Percentiles rank a stretch among this genome's conserved stretches.
phyloP scores from a whole-genome alignment of 2,329 filamentous ascomycete genomes.

The Zymoseptoria tritici region DNA sequence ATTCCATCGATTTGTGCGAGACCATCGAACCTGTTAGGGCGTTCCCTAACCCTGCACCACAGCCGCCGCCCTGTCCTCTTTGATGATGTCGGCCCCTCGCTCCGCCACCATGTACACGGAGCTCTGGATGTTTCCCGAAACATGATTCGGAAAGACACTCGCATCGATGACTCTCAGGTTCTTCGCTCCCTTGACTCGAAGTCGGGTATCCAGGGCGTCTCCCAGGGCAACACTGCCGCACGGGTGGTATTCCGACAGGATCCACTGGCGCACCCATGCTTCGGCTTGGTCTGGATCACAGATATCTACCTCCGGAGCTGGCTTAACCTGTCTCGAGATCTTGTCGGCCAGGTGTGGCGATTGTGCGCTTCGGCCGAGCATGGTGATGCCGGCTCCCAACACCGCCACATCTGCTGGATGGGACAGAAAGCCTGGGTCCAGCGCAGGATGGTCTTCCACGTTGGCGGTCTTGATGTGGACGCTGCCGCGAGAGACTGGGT shows the following conservation, averaged over 20 bases:
- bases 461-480: conserved; percentile 20
- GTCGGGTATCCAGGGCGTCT: conserved; percentile 31
- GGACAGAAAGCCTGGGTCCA: conserved; percentile 25
- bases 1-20: not conserved
- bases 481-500: conserved; percentile 20
- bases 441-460: conserved; percentile 15
- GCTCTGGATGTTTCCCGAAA: conserved; percentile 23
- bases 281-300: conserved; percentile 20
- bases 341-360: conserved; percentile 36
- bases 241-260: conserved; percentile 32
- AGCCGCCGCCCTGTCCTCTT: conserved; percentile 16
- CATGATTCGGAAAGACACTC: conserved; percentile 25
- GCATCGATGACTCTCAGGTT: conserved; percentile 34
- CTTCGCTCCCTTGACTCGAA: conserved; percentile 32
- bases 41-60: not conserved
- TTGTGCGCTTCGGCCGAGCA: conserved; percentile 39
- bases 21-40: not conserved
- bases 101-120: conserved; percentile 28
- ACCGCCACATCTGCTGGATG: conserved; percentile 43
- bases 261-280: conserved; percentile 17
- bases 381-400: conserved; percentile 26
- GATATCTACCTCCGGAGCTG: conserved; percentile 21
- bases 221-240: conserved; percentile 36
- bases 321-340: conserved; percentile 32
- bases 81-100: conserved; percentile 28